These are phyloP conservation scores for Fusarium guadeloupense DNA, from an alignment of 2,329 filamentous ascomycete genomes.

Conservation along the genomic window DNA sequence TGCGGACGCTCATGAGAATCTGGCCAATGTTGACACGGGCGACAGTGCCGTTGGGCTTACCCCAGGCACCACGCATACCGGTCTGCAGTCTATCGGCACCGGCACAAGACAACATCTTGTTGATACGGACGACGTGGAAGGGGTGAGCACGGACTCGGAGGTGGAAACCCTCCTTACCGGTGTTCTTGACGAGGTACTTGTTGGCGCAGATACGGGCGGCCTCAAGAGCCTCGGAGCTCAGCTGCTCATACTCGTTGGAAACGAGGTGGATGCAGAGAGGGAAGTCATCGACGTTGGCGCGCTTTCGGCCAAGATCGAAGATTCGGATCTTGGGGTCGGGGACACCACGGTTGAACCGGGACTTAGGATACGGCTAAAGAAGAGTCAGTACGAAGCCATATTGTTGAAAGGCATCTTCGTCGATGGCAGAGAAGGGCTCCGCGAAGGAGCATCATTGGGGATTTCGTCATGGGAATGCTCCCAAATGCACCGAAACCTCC, in stretches of 20 bases:
- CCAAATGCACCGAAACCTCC: slow-evolving; percentile 12
- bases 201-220: slow-evolving; percentile 99
- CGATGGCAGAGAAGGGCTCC: slow-evolving; percentile 3
- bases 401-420: not conserved
- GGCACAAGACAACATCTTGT: slow-evolving; percentile 99
- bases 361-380: slow-evolving; percentile 93
- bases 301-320: slow-evolving; percentile 99
- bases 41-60: slow-evolving; percentile 98
- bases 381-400: slow-evolving; percentile 26
- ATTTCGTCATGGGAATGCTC: slow-evolving; percentile 21
- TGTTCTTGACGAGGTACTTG: slow-evolving; percentile 86
- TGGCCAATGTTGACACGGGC: slow-evolving; percentile 99
- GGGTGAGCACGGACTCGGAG: slow-evolving; percentile 89
- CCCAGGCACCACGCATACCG: slow-evolving; percentile 99
- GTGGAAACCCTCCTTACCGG: slow-evolving; percentile 79
- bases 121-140: slow-evolving; percentile 99
- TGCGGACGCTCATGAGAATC: slow-evolving; percentile 97
- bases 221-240: slow-evolving; percentile 99
- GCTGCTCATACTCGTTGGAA: slow-evolving; percentile 99
- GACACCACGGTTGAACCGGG: slow-evolving; percentile 99
- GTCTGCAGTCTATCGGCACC: slow-evolving; percentile 99
- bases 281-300: slow-evolving; percentile 99
- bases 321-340: slow-evolving; percentile 87
- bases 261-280: slow-evolving; percentile 98
- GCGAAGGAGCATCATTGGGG: slow-evolving; percentile 2